Evolutionary conservation across 2,329 filamentous ascomycete species (phyloP), one percentile per base, ranked within the genome.

Genomic region (Geosmithia morbida): DNA sequence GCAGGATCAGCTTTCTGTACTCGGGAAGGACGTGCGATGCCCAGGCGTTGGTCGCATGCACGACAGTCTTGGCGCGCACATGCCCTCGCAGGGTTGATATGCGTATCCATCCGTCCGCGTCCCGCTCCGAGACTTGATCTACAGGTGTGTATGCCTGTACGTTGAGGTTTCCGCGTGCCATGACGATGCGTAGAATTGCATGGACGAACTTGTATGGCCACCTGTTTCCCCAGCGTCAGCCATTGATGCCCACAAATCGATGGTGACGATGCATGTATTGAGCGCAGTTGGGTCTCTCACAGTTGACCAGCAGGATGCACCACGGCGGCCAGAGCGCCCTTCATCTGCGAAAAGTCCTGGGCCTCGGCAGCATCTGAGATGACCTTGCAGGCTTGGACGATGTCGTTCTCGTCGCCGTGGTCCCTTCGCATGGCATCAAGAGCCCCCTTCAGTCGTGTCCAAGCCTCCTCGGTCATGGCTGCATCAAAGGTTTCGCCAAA

Each of bases 1-100:
- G 82, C 8, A 82, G 68, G 49, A 86, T 83, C 10, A 75, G 71
- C 49, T 72, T 69, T 7, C 66, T 61, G 56, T 82, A 83, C 48
- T 70, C 58, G 0, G 79, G 79, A 1, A 80, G 62, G 6, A 86
- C 58, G 13, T 72, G 69, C 1, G 77, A 72, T 0, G 79, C 83
- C 58, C 84, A 85, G 13, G 67, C 81, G 53, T 86, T 86, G 1
- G 78, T 84, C 16, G 81, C 80, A 42, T 83, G 68, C 17, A 85
- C 63, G 14, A 85, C 66, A 37, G 33, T 11, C 3, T 11, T 11
- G 33, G 33, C 33, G 33, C 33, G 33, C 33, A 37, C 33, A 13
- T 37, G 6, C 11, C 33, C 33, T 37, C 33, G 33, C 33, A 11
- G 3, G 33, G 33, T 37, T 11, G 33, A 37, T 11, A 37, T 11